Base-by-base conservation (phyloP, 768 basidiomycete species). In the Kwoniella mangroviensis region DNA sequence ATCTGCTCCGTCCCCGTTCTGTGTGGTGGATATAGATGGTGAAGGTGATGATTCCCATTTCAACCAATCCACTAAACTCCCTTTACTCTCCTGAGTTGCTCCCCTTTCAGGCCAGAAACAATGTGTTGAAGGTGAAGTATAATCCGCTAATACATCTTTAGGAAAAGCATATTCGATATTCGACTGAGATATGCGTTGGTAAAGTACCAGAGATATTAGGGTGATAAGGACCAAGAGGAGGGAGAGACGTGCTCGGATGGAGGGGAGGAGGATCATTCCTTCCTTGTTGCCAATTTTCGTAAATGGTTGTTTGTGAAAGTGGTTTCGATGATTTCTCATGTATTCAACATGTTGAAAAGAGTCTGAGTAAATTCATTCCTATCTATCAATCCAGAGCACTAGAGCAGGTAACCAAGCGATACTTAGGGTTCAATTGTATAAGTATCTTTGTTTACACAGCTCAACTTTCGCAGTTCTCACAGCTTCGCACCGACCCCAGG, bases 91-190 rank as follows among this genome's bases (percentile, higher is more conserved):
- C 52, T 26, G 13, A 21, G 11, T 26, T 1, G 22, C 45, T 24
- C 49, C 28, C 26, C 24, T 34, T 24, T 65, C 34, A 5, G 59
- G 64, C 72, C 72, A 73, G 42, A 67, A 70, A 52, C 72, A 73
- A 40, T 67, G 65, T 5, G 53, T 64, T 12, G 60, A 60, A 21
- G 68, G 65, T n/a, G 72, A 70, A 15, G 72, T 73, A 24, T 73
- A 73, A 34, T 67, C 72, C 28, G 40, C 52, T 45, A 67, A 41
- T 7, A 71, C 70, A 26, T 52, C 65, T 22, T 49, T 9, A 3
- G 70, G 70, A 11, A 67, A 43, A 9, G 65, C 13, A 28, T 71
- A 67, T 26, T 56, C 41, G n/a, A 67, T 19, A 49, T 28, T 26
- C 19, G 63, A 21, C 40, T 58, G 26, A 41, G 22, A 54, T 54